phyloP scores from a whole-genome alignment of 2,329 filamentous ascomycete genomes.

The Tolypocladium guangdongense region DNA sequence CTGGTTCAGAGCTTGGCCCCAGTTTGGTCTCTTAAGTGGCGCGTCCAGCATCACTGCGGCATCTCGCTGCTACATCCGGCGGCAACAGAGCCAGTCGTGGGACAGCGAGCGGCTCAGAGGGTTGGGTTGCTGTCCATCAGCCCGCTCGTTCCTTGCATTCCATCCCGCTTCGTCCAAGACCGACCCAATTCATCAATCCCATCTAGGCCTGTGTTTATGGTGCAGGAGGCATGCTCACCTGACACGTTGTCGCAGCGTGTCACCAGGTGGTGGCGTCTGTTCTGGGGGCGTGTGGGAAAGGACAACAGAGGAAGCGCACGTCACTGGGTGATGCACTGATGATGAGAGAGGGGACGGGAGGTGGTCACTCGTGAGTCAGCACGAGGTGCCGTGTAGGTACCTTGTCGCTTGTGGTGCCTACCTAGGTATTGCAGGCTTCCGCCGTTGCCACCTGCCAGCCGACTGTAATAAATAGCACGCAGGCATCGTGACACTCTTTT shows the following conservation, averaged over 20 bases:
- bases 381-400: neutral
- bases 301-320: neutral
- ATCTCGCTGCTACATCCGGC: neutral
- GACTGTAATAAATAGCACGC: neutral
- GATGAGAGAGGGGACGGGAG: neutral
- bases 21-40: neutral
- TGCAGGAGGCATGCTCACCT: constrained; percentile 15
- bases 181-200: neutral
- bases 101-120: neutral
- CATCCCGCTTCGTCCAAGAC: neutral
- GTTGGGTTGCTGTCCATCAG: neutral
- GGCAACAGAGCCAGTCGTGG: neutral
- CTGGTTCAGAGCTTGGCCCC: neutral
- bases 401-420: neutral
- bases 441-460: constrained; percentile 3
- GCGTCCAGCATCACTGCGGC: neutral
- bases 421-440: neutral
- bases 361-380: neutral
- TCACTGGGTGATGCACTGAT: too few species aligned
- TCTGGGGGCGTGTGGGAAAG: neutral
- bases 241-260: constrained; percentile 14
- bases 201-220: too few species aligned
- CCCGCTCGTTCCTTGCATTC: neutral
- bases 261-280: constrained; percentile 18
- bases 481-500: neutral